Evolutionary conservation across 192 early-diverging fungal species (phyloP), one percentile per base, ranked within the genome.

Genomic region (Backusella parvicylindrica): DNA sequence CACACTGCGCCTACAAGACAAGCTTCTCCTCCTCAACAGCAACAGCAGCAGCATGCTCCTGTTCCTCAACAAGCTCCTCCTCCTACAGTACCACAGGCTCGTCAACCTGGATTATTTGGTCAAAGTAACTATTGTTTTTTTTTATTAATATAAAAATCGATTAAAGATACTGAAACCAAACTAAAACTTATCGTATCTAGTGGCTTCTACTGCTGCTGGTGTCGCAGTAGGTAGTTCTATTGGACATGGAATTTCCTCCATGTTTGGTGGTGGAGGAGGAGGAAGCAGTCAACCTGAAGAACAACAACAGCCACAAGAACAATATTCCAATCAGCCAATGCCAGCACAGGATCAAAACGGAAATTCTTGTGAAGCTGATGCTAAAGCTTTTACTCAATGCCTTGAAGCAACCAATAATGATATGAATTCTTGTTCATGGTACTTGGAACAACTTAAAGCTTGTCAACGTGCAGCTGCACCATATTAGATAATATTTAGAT

Each of bases 141-240:
- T 36, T 38, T 7, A n/a, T 8, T 36, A 16, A 30, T 21, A 9
- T 31, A 18, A 40, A 16, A 23, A 66, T 21, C 26, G 15, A 49
- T 15, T 68, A 32, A 18, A n/a, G 9, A 28, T 47, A 7, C 40
- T 41, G 38, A 23, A 35, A 26, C 16, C 15, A 41, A 37, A 68
- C 8, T 47, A 40, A 36, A 38, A 28, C 38, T 68, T 32, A n/a
- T 66, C 7, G 23, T 36, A 23, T 15, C 33, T 53, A 81, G 86
- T 96, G 94, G 96, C 94, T 21, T 84, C 94, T 21, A 96, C 96
- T 26, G 96, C 95, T 71, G 96, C 93, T 38, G 95, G 95, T 85
- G 95, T 95, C 49, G 96, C 95, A 72, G 92, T 97, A 11, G 96
- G 95, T 49, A 91, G 89, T 70, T 91, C 92, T 40, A 85, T 94